Percentiles rank a stretch among this genome's conserved stretches.
These are phyloP conservation scores for Blastomyces silverae DNA, from an alignment of 2,329 filamentous ascomycete genomes.

Conservation along the genomic window DNA sequence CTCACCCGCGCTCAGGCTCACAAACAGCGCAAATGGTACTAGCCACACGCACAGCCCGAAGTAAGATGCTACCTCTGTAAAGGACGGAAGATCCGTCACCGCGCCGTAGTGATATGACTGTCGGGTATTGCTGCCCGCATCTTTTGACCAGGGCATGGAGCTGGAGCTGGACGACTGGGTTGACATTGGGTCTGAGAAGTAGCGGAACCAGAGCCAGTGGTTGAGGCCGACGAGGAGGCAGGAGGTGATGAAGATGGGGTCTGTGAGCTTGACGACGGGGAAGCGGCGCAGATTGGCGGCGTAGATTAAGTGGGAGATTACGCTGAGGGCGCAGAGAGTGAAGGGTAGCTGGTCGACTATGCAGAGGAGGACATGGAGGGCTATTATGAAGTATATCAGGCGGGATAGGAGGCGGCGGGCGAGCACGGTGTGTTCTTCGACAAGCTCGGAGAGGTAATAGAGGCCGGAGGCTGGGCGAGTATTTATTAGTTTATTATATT, in stretches of 20 bases:
- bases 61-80: conserved; percentile 91
- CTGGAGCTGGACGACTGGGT: conserved; percentile 39
- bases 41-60: conserved; percentile 97
- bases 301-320: conserved; percentile 78
- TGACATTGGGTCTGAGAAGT: conserved; percentile 62
- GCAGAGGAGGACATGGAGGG: conserved; percentile 64
- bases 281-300: conserved; percentile 74
- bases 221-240: conserved; percentile 81
- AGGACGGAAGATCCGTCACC: conserved; percentile 57
- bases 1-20: conserved; percentile 86
- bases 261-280: conserved; percentile 73
- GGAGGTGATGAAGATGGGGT: conserved; percentile 77
- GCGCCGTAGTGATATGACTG: conserved; percentile 37
- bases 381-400: conserved; percentile 77
- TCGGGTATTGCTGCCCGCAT: conserved; percentile 27
- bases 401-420: conserved; percentile 79
- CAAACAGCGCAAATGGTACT: conserved; percentile 89
- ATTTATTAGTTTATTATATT: conserved; percentile 11
- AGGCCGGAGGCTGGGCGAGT: conserved; percentile 72
- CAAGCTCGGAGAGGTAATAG: conserved; percentile 95
- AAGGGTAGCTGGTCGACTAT: conserved; percentile 82
- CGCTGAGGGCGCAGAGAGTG: conserved; percentile 63
- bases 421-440: conserved; percentile 93
- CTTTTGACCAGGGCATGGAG: conserved; percentile 35
- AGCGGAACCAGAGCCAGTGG: conserved; percentile 91